Base-by-base conservation (phyloP, 306 rosid species). In the Quercus variabilis region DNA sequence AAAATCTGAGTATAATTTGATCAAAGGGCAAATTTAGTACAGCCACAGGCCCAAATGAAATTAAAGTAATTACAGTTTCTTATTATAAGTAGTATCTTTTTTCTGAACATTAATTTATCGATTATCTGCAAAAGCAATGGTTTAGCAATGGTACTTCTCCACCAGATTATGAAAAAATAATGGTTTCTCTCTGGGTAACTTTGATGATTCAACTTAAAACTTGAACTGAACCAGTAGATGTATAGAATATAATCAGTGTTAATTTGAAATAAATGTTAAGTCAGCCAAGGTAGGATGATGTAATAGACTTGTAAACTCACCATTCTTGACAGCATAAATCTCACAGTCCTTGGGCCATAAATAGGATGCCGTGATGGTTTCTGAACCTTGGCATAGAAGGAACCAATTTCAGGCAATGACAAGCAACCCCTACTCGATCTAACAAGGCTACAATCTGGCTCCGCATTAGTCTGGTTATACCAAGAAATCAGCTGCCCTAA, bases 401-500 rank as follows among this genome's bases (percentile, higher is more conserved):
- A 96, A 73, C 90, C 81, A n/a, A 92, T 72, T 71, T 96, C 97
- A 1, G 99, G 99, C 68, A 96, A 88, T 33, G 89, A 90, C 87
- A 96, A 87, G 87, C 96, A 96, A 69, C 99, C 99, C 88, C 93
- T 82, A 78, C 93, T 83, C 19, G 91, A 89, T 86, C 86, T 87
- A 43, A 86, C 93, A 80, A 96, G 86, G 85, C 77, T 89, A 81
- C 78, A 85, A 74, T 91, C 99, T 55, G 98, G 97, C 78, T 96
- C 94, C 1, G 80, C 89, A 81, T 84, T 90, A 80, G 95, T 86
- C 89, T 93, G 98, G 85, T 93, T 93, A 80, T 96, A 85, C 99
- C 99, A 96, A 86, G 89, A 96, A 85, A 96, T 90, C 69, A 96
- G 92, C 92, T 96, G 99, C 75, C 98, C 97, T 80, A 96, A 87